These are phyloP conservation scores for Aspergillus puulaauensis DNA, from an alignment of 2,329 filamentous ascomycete genomes.

Conservation along the genomic window DNA sequence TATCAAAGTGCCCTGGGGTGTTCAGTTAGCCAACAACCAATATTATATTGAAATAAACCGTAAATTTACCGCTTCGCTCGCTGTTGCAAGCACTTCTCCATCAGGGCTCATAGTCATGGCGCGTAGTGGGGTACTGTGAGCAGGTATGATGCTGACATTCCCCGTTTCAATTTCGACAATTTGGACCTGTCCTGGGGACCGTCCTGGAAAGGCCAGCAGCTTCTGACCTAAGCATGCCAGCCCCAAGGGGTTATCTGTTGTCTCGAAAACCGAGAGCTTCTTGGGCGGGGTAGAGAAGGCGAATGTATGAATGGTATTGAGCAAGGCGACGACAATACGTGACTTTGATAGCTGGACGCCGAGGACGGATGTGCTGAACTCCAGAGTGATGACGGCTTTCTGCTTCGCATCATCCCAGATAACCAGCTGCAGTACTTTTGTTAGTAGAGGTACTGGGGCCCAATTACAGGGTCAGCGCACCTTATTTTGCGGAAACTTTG, in stretches of 20 bases:
- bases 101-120: constrained; percentile 79
- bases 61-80: constrained; percentile 69
- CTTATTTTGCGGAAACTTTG: constrained; percentile 86
- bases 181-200: constrained; percentile 84
- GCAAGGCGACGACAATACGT: constrained; percentile 75
- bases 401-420: constrained; percentile 89
- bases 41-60: neutral
- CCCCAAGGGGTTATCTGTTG: constrained; percentile 78
- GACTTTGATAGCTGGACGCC: constrained; percentile 75
- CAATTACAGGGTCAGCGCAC: constrained; percentile 42
- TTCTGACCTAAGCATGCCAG: constrained; percentile 75
- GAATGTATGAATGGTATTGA: constrained; percentile 80
- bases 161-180: constrained; percentile 74
- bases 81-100: constrained; percentile 79
- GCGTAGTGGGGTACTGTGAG: constrained; percentile 75
- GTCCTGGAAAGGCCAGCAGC: constrained; percentile 80
- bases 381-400: constrained; percentile 71
- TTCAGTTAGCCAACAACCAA: constrained; percentile 17
- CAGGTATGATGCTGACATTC: constrained; percentile 90
- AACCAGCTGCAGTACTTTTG: constrained; percentile 52
- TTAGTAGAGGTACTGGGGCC: neutral
- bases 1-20: constrained; percentile 72
- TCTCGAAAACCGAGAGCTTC: constrained; percentile 75
- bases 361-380: constrained; percentile 76
- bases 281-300: constrained; percentile 71